Conservation (phyloP, 768 basidiomycete genomes). For the Boletus coccyginus region DNA sequence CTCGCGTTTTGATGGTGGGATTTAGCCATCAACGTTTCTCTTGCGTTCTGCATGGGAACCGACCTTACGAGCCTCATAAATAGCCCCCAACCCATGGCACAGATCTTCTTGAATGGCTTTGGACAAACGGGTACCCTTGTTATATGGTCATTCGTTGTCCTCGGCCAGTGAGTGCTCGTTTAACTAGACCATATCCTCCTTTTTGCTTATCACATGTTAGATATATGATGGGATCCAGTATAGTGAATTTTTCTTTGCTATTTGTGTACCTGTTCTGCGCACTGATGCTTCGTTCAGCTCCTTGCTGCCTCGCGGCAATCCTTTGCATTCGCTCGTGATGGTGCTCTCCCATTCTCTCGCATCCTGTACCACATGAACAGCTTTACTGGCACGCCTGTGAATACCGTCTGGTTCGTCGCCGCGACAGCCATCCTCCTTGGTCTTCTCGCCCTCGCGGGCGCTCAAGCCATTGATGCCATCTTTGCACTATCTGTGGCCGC, state of each 20-base stretch:
- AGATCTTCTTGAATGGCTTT: slow-evolving; percentile 41
- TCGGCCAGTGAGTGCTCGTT: slow-evolving; percentile 40
- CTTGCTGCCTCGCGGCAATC: slow-evolving; percentile 52
- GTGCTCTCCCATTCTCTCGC: slow-evolving; percentile 56
- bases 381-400: slow-evolving; percentile 52
- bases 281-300: slow-evolving; percentile 28
- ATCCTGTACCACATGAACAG: slow-evolving; percentile 56
- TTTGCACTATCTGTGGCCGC: slow-evolving; percentile 50
- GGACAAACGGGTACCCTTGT: slow-evolving; percentile 43
- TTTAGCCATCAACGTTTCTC: slow-evolving; percentile 46
- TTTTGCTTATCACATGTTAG: slow-evolving; percentile 15
- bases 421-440: slow-evolving; percentile 43
- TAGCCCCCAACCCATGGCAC: slow-evolving; percentile 47
- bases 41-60: slow-evolving; percentile 58
- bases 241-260: slow-evolving; percentile 26
- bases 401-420: slow-evolving; percentile 56
- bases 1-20: neutral
- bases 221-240: slow-evolving; percentile 51
- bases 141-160: slow-evolving; percentile 53
- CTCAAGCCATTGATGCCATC: slow-evolving; percentile 55
- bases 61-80: slow-evolving; percentile 41
- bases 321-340: slow-evolving; percentile 59
- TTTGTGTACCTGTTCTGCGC: neutral
- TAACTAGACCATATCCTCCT: neutral
- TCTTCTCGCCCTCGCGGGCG: slow-evolving; percentile 52